Evolutionary conservation across 371 early-diverging fungal genomes (phyloP), one percentile per base, ranked within the genome.

Genomic region (Rhizopus stolonifer): DNA sequence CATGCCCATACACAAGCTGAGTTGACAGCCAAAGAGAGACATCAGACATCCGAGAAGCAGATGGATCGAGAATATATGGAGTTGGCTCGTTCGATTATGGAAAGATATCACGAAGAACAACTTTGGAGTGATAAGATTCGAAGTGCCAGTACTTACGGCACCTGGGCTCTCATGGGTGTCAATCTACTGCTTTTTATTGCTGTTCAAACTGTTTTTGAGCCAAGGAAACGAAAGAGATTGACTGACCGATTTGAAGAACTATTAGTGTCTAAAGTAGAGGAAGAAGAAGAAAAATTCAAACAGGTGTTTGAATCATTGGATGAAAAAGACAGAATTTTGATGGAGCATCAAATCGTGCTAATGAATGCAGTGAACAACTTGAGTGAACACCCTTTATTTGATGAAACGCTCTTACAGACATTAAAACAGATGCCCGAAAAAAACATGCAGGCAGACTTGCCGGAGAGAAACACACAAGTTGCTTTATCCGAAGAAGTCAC

Each of bases 101-200:
- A 84, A 42, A 68, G 92, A 14, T 93, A 91, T 59, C 90, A 91
- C 49, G 92, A 91, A 61, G 98, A 97, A 55, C 96, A 96, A 65
- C 77, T 95, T n/a, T 97, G 93, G 90, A 90, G 91, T 54, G 98
- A 97, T 79, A 95, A 97, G 76, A 95, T 97, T 46, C 88, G 96
- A 8, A 81, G 85, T 17, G 88, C 90, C 3, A 87, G 86, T 56
- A 95, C 94, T 0, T 91, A 91, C 42, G 89, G 89, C 26, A 92
- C 92, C 0, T 87, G 89, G 86, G 87, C 90, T 1, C 77, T 93
- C 14, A 80, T 93, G 70, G 70, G 70, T 2, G 68, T 88, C 52
- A 91, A 93, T 58, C 61, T 90, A 24, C 19, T 87, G 21, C 69
- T 88, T n/a, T 82, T 92, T 64, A 65, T 92, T 26, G 63, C 81